Conservation (phyloP, 23 red algal species). For the Rhodosorus marinus region DNA sequence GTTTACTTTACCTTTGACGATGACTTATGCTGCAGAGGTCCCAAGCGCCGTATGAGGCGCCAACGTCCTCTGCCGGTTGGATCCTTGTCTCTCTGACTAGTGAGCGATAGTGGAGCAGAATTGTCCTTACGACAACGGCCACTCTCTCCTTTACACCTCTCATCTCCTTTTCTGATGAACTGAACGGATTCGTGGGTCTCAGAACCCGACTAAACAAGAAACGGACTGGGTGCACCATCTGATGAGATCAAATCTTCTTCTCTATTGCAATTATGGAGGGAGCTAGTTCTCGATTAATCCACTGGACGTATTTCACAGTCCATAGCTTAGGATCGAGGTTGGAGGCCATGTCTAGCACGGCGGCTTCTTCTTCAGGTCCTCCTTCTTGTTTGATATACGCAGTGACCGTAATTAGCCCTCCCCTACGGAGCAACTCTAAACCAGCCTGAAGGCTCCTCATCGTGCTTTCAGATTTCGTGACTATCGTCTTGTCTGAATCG, state of each 20-base stretch:
- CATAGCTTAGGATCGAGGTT: constrained; percentile 14
- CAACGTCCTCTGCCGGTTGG: too few relatives aligned
- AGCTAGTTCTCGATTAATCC: background rate
- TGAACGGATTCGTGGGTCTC: too few relatives aligned
- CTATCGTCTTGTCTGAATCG: constrained; percentile 22
- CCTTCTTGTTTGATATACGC: constrained; percentile 44
- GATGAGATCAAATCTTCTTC: background rate
- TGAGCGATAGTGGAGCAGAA: too few relatives aligned
- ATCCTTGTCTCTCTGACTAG: too few relatives aligned
- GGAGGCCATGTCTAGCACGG: constrained; percentile 20
- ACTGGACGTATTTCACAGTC: background rate
- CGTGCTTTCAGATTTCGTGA: constrained; percentile 27
- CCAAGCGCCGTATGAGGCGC: too few relatives aligned
- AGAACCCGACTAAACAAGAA: too few relatives aligned
- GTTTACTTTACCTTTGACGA: too few relatives aligned
- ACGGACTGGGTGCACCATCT: too few relatives aligned
- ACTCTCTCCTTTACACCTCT: too few relatives aligned
- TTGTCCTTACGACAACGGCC: too few relatives aligned
- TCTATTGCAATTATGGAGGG: constrained; percentile 1
- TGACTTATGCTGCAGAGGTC: too few relatives aligned
- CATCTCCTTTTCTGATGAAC: too few relatives aligned
- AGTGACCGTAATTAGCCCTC: constrained; percentile 56
- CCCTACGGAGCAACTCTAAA: constrained; percentile 11
- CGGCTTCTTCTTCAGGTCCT: constrained; percentile 48
- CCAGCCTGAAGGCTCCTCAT: constrained; percentile 27